Conservation (phyloP, 345 rosid species). For the Salix purpurea region DNA sequence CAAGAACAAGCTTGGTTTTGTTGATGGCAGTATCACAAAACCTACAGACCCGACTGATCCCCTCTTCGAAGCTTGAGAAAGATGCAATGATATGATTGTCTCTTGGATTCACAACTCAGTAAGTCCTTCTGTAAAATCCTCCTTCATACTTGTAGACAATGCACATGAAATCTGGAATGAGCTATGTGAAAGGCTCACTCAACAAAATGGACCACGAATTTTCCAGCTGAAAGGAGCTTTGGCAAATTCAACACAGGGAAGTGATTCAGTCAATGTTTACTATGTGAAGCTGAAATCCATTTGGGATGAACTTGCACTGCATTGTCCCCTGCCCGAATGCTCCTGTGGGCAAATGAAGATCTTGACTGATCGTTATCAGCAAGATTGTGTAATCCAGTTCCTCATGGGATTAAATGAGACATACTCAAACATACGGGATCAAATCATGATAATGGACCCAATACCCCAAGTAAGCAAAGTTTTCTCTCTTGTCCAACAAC, state of each 20-base stretch:
- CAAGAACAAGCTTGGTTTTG: too few species aligned
- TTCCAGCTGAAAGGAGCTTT: neutral
- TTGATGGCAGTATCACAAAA: neutral
- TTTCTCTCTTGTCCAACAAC: neutral
- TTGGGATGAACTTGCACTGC: neutral
- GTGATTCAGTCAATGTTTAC: neutral
- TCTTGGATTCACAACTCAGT: neutral
- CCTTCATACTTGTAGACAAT: too few species aligned
- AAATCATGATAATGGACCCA: neutral
- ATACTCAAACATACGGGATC: neutral
- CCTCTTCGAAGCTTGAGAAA: neutral
- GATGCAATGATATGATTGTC: too few species aligned
- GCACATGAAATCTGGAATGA: neutral
- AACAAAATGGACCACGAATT: neutral
- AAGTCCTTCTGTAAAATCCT: neutral
- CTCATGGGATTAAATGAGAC: neutral
- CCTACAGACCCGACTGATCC: neutral
- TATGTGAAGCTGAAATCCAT: too few species aligned
- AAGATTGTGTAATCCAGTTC: neutral
- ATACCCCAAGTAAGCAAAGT: too few species aligned
- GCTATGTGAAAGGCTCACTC: neutral
- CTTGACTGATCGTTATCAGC: neutral
- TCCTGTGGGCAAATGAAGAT: neutral
- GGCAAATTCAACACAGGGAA: neutral
- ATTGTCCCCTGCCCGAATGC: neutral